These are phyloP conservation scores for Picochlorum sp. DNA, from an alignment of 139 green algal species.

Conservation along the genomic window DNA sequence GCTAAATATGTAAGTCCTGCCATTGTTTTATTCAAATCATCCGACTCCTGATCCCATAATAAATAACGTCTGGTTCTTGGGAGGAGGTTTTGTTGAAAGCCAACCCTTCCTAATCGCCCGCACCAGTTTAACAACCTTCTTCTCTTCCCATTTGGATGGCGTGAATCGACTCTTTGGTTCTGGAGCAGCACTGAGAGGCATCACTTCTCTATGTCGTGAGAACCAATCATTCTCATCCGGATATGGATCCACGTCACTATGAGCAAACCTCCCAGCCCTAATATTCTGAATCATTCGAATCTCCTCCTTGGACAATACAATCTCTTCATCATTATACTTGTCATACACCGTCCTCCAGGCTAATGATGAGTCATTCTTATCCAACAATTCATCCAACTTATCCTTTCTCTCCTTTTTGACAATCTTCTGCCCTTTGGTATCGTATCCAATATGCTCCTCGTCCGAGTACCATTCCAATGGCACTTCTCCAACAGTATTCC, in stretches of 20 bases:
- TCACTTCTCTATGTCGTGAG: constrained; percentile 53
- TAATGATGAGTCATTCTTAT: constrained; percentile 40
- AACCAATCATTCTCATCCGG: constrained; percentile 72
- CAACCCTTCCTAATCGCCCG: constrained; percentile 88
- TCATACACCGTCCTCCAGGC: constrained; percentile 81
- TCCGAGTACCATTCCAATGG: constrained; percentile 91
- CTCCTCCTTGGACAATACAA: constrained; percentile 79
- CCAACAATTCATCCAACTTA: constrained; percentile 67
- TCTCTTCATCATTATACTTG: constrained; percentile 96
- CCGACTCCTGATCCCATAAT: constrained; percentile 84
- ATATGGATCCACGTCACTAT: constrained; percentile 72
- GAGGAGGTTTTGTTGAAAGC: constrained; percentile 51
- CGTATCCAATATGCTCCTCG: constrained; percentile 95
- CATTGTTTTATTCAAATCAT: constrained; percentile 49
- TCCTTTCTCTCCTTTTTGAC: constrained; percentile 49
- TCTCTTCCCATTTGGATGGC: constrained; percentile 93
- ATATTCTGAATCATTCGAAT: constrained; percentile 87
- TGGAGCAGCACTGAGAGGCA: constrained; percentile 70
- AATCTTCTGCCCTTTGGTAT: constrained; percentile 64
- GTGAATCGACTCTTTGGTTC: constrained; percentile 95
- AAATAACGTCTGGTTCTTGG: constrained; percentile 62
- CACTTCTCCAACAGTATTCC: constrained; percentile 85
- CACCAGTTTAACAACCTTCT: constrained; percentile 76
- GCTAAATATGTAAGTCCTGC: constrained; percentile 83
- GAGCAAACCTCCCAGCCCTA: constrained; percentile 71